These are phyloP conservation scores for Sphagnum magellanicum DNA, from an alignment of 228 moss, liverwort and hornwort genomes.

Conservation along the genomic window DNA sequence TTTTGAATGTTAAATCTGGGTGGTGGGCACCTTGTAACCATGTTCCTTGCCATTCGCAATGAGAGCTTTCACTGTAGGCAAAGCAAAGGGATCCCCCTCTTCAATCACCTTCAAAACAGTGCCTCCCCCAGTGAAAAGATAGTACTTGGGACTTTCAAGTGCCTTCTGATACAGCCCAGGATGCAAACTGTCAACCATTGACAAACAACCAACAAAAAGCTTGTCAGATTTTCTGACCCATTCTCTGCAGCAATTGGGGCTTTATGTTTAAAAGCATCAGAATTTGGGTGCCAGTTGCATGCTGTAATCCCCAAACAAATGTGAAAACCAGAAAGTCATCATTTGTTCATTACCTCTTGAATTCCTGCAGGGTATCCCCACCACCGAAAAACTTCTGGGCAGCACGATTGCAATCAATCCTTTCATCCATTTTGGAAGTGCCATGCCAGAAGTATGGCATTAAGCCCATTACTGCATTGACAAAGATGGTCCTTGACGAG, in stretches of 20 bases:
- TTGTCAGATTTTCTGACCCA: no score
- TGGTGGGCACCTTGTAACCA: conserved; percentile 12
- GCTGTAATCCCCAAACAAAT: no score
- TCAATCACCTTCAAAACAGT: conserved; percentile 86
- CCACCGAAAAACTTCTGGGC: conserved; percentile 85
- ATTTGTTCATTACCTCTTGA: conserved; percentile 46
- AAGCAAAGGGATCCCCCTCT: conserved; percentile 64
- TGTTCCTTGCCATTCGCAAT: conserved; percentile 60
- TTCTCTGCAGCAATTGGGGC: no score
- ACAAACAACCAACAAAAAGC: neutral
- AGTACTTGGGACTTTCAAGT: conserved; percentile 71
- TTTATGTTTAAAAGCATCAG: no score
- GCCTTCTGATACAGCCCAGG: conserved; percentile 74
- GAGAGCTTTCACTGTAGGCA: conserved; percentile 81
- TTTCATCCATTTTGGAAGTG: conserved; percentile 84
- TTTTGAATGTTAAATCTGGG: no score
- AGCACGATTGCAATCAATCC: conserved; percentile 58
- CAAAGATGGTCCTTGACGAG: conserved; percentile 65
- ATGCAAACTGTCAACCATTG: conserved; percentile 36
- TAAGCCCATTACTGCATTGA: conserved; percentile 83
- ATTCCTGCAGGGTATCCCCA: conserved; percentile 82
- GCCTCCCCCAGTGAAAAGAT: conserved; percentile 83
- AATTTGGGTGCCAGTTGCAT: no score
- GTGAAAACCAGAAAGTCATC: no score
- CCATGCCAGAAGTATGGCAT: conserved; percentile 85